phyloP scores from a whole-genome alignment of 768 basidiomycete genomes.

The Steccherinum ochraceum region DNA sequence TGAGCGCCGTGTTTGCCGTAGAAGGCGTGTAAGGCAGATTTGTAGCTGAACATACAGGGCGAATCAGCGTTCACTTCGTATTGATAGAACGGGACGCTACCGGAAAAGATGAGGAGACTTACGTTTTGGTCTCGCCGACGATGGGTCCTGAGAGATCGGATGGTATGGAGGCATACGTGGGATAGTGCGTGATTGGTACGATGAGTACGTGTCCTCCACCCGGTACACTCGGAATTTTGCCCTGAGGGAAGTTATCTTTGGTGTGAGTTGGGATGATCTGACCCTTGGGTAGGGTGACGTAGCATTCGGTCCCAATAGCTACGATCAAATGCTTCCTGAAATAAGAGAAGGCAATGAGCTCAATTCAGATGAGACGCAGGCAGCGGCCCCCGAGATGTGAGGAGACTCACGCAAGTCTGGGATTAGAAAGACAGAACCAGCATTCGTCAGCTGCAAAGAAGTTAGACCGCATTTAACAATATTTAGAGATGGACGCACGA shows the following conservation, averaged over 20 bases:
- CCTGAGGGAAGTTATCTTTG: conserved; percentile 32
- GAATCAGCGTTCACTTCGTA: neutral
- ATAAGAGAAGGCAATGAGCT: conserved; percentile 7
- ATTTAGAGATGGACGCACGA: conserved; percentile 43
- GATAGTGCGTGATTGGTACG: conserved; percentile 90
- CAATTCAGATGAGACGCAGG: no score
- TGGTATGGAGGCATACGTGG: conserved; percentile 80
- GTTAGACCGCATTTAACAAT: neutral
- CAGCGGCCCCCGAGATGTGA: neutral
- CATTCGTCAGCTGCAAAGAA: conserved; percentile 72
- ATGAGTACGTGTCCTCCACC: conserved; percentile 96
- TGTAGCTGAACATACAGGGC: conserved; percentile 47
- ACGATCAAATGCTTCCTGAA: conserved; percentile 91
- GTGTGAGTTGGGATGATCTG: conserved; percentile 83
- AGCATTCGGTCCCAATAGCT: conserved; percentile 89
- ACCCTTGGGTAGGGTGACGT: conserved; percentile 94
- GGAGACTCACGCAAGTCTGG: conserved; percentile 68
- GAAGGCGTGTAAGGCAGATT: conserved; percentile 62
- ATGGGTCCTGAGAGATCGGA: conserved; percentile 70
- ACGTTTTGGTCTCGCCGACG: conserved; percentile 76
- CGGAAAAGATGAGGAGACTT: no score
- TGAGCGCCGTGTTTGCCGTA: conserved; percentile 65
- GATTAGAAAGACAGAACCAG: conserved; percentile 98
- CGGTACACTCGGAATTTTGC: conserved; percentile 49
- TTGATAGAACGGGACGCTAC: neutral